Percentiles rank a stretch among this genome's conserved stretches.
Conservation (phyloP, 208 protist genomes). For the Herpetomonas tarakana region DNA sequence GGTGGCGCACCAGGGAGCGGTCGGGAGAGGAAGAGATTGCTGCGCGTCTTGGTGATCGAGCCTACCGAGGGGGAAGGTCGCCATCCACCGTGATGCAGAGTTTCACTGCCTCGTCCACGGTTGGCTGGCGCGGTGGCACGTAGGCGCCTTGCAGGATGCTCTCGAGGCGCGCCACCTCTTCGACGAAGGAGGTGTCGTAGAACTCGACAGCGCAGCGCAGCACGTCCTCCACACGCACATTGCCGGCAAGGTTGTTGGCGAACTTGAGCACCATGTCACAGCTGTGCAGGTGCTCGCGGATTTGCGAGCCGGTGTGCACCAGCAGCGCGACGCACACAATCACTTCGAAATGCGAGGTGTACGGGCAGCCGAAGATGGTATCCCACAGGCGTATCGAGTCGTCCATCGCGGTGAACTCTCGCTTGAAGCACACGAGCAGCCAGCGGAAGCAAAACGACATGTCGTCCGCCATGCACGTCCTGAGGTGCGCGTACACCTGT, state of each 20-base stretch:
- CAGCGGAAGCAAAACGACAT: conserved; percentile 90
- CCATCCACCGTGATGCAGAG: conserved; percentile 27
- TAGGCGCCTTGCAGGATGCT: conserved; percentile 7
- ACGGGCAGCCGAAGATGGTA: conserved; percentile 65
- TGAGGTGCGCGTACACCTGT: conserved; percentile 56
- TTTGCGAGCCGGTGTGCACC: conserved; percentile 37
- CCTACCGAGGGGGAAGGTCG: too few species aligned
- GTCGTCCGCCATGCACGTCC: conserved; percentile 41
- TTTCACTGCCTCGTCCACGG: conserved; percentile 34
- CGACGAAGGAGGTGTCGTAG: conserved; percentile 50
- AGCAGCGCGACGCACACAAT: conserved; percentile 67
- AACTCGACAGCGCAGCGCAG: conserved; percentile 51
- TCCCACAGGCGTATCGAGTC: conserved; percentile 87
- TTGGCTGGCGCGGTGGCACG: conserved; percentile 9
- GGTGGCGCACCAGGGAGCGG: too few species aligned
- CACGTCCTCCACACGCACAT: conserved; percentile 44
- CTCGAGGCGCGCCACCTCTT: conserved; percentile 21
- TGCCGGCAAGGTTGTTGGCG: conserved; percentile 41
- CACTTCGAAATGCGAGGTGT: conserved; percentile 64
- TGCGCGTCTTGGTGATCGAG: too few species aligned
- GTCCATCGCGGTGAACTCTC: conserved; percentile 58
- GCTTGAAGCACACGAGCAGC: conserved; percentile 84
- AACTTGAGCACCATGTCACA: conserved; percentile 68
- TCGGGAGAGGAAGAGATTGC: too few species aligned
- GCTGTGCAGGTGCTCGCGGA: conserved; percentile 39